Evolutionary conservation across 495 filamentous ascomycete genomes (phyloP).

Genomic region (Penicillium goetzii): DNA sequence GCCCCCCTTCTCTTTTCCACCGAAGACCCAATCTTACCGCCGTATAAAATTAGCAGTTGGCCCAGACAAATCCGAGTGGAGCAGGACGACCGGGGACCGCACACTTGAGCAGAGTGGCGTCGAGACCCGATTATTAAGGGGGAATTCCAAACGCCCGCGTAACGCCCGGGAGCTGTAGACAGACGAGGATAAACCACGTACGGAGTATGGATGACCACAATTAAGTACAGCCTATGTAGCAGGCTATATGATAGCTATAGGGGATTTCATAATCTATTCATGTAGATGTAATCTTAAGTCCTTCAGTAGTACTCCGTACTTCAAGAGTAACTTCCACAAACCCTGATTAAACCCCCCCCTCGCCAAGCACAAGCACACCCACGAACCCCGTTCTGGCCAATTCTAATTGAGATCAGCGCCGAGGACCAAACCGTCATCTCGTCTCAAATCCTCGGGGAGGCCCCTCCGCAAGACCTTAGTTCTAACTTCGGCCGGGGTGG

Average conservation of each 20-base stretch:
- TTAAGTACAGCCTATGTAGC: not conserved
- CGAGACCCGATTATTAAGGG: slow-evolving; percentile 21
- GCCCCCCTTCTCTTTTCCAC: not conserved
- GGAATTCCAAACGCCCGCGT: not conserved
- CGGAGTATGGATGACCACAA: not conserved
- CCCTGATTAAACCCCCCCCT: not conserved
- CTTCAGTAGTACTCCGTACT: too few relatives aligned
- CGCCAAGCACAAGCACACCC: slow-evolving; percentile 3
- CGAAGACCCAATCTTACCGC: not conserved
- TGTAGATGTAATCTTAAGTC: too few relatives aligned
- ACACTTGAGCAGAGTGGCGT: slow-evolving; percentile 12
- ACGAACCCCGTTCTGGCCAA: not conserved
- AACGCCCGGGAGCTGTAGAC: slow-evolving; percentile 2
- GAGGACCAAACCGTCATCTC: slow-evolving; percentile 7
- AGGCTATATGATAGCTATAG: not conserved
- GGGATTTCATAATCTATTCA: not conserved
- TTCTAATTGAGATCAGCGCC: slow-evolving; percentile 17
- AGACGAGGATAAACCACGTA: not conserved
- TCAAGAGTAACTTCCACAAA: not conserved
- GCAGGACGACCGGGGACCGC: not conserved
- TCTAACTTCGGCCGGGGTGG: not conserved
- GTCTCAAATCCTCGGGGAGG: not conserved
- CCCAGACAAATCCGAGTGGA: slow-evolving; percentile 20
- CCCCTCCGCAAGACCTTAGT: slow-evolving; percentile 8
- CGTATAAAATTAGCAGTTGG: slow-evolving; percentile 24